Evolutionary conservation across 495 filamentous ascomycete species (phyloP).

Genomic region (Daldinia bambusicola): DNA sequence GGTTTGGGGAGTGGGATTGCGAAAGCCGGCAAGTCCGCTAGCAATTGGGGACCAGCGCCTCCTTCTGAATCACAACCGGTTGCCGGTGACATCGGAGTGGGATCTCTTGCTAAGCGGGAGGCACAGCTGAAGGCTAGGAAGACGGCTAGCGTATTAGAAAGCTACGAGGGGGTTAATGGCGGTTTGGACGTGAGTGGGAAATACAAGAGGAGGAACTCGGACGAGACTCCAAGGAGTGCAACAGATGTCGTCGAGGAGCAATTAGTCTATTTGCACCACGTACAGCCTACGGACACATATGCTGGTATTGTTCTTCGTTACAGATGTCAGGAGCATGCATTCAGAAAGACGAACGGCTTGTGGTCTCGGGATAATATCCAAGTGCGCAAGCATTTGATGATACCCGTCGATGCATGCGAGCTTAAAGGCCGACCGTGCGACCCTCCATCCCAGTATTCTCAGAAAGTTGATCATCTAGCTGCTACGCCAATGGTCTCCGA

Average conservation of each 20-base stretch:
- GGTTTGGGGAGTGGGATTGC: constrained; percentile 41
- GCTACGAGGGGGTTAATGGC: constrained; percentile 60
- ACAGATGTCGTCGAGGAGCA: constrained; percentile 67
- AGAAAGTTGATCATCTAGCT: constrained; percentile 58
- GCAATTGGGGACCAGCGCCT: constrained; percentile 57
- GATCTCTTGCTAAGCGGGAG: constrained; percentile 60
- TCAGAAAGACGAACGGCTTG: constrained; percentile 88
- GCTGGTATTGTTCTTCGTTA: constrained; percentile 91
- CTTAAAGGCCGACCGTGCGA: constrained; percentile 77
- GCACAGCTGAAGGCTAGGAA: constrained; percentile 59
- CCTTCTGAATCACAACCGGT: constrained; percentile 49
- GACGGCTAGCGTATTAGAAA: constrained; percentile 62
- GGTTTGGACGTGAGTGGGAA: constrained; percentile 58
- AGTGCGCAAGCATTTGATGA: constrained; percentile 77
- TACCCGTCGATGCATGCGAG: constrained; percentile 91
- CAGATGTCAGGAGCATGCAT: constrained; percentile 79
- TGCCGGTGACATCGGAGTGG: constrained; percentile 58
- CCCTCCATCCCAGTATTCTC: constrained; percentile 46
- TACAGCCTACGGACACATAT: constrained; percentile 82
- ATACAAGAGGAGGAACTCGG: constrained; percentile 65
- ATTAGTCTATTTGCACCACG: constrained; percentile 89
- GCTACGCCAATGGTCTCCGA: constrained; percentile 53
- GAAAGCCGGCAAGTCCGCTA: constrained; percentile 31
- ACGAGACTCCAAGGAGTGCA: constrained; percentile 53
- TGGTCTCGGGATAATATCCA: constrained; percentile 95